phyloP scores from a whole-genome alignment of 129 eudicot species.

The Flaveria brownii region DNA sequence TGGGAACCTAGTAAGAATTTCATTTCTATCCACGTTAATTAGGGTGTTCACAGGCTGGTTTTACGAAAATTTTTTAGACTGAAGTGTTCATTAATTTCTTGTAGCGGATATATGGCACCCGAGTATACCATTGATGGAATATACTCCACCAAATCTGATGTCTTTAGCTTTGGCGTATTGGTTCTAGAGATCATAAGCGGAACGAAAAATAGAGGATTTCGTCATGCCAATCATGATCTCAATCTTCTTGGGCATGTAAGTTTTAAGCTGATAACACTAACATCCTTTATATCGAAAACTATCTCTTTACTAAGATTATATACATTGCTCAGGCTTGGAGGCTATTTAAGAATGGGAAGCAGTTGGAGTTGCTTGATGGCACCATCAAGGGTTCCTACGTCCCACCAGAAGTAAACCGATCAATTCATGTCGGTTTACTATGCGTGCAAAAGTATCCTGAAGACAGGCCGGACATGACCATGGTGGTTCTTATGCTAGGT shows the following conservation, averaged over 20 bases:
- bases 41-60: not conserved
- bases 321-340: constrained; percentile 45
- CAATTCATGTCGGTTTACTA: constrained; percentile 42
- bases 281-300: not conserved
- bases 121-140: constrained; percentile 53
- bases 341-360: constrained; percentile 38
- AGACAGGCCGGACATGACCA: constrained; percentile 57
- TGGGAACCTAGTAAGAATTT: constrained; percentile 52
- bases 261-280: not conserved
- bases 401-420: constrained; percentile 33
- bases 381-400: constrained; percentile 16
- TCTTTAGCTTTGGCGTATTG: constrained; percentile 60
- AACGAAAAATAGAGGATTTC: constrained; percentile 41
- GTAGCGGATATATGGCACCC: constrained; percentile 61
- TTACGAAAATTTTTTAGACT: not conserved
- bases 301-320: not conserved
- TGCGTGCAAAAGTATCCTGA: constrained; percentile 58
- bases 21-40: not conserved
- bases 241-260: constrained; percentile 66
- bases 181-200: constrained; percentile 54
- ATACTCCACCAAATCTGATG: constrained; percentile 55
- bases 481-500: constrained; percentile 50
- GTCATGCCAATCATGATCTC: constrained; percentile 38
- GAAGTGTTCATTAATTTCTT: not conserved
- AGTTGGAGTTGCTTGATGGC: constrained; percentile 42